Evolutionary conservation across 192 early-diverging fungal species (phyloP), one percentile per base, ranked within the genome.

Genomic region (Rhizophlyctis rosea): DNA sequence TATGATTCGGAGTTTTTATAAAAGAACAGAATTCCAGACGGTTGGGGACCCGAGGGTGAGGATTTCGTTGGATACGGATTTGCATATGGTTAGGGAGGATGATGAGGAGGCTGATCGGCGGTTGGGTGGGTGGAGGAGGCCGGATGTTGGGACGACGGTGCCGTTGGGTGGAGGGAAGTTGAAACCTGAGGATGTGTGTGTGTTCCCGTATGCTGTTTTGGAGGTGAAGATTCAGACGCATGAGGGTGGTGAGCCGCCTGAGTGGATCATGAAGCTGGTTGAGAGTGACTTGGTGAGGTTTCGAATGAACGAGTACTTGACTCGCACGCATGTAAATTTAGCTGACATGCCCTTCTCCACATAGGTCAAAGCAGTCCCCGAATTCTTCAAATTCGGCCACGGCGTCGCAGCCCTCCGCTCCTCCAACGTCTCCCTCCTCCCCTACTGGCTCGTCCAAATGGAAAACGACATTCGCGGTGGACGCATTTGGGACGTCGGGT

Each of bases 181-280:
- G 36, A 80, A 80, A 14, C 88, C 93, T 3, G 76, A 71, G 0
- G 89, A 91, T 36, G 82, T 90, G 62, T 81, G 85, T 33, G 83
- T 86, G 49, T 97, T 97, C 76, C 93, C 93, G 33, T 95, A 95
- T 62, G 93, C 94, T 29, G 83, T 97, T 5, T 76, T 97, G 9
- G 94, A 97, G 68, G 92, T 97, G 66, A 97, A 97, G 77, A 80
- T 97, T 34, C 94, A 97, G 70, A 94, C 93, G 3, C 90, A 94
- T 52, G 79, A 82, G 24, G 94, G 94, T n/a, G 89, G 89, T 51
- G 90, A 92, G 69, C 90, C 92, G 1, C 92, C 94, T 5, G 76
- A 88, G 69, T 97, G 94, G 94, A 91, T 92, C 34, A 75, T 79
- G 14, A 91, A 93, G 54, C 77, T 97, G 44, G 87, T 90, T 67